Conservation (phyloP, 441 rosid genomes). For the Brassica hybrid region DNA sequence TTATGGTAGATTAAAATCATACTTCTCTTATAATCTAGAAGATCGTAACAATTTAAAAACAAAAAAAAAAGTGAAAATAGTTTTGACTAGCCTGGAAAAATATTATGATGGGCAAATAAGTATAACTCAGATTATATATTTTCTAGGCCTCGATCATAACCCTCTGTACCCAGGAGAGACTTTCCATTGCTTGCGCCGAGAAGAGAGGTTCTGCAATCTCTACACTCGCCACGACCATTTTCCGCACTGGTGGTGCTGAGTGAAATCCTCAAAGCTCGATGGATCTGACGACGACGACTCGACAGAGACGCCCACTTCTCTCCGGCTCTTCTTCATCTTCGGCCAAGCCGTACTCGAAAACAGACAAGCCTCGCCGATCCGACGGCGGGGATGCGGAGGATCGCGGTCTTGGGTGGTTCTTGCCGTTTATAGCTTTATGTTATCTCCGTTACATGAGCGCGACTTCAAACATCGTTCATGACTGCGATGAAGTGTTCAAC, state of each 20-base stretch:
- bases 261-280: conserved; percentile 43
- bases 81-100: too few species aligned
- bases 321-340: conserved; percentile 41
- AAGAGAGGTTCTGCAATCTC: conserved; percentile 39
- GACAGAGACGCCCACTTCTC: conserved; percentile 64
- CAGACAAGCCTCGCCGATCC: conserved; percentile 59
- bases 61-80: too few species aligned
- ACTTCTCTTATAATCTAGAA: too few species aligned
- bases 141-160: not conserved
- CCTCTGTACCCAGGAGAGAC: not conserved
- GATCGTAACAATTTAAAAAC: too few species aligned
- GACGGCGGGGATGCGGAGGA: conserved; percentile 44
- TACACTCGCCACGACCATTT: conserved; percentile 37
- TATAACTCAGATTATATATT: not conserved
- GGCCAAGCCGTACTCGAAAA: conserved; percentile 58
- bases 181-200: conserved; percentile 39
- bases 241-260: not conserved
- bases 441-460: conserved; percentile 93
- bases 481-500: conserved; percentile 97
- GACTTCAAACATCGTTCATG: conserved; percentile 89
- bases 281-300: conserved; percentile 60
- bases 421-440: conserved; percentile 68
- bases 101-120: conserved; percentile 5
- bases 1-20: too few species aligned
- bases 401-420: conserved; percentile 70